Percentiles rank a stretch among this genome's conserved stretches.
These are phyloP conservation scores for Pseudocercospora musae DNA, from an alignment of 2,329 filamentous ascomycete genomes.

Conservation along the genomic window DNA sequence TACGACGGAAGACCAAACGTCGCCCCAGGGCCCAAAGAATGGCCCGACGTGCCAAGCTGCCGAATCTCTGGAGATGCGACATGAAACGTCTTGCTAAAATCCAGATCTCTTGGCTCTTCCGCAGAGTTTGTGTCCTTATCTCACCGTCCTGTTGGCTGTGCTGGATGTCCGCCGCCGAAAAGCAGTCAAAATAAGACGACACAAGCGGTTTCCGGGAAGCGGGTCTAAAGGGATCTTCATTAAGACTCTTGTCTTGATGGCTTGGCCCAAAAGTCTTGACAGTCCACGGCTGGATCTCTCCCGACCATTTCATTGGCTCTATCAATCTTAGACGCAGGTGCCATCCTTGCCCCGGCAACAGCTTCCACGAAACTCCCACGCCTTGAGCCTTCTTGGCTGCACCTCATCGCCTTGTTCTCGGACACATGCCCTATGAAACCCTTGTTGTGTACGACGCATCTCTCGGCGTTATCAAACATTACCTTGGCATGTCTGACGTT, in stretches of 20 bases:
- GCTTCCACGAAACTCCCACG: background rate
- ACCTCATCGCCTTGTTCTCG: conserved; percentile 1
- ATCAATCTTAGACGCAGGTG: background rate
- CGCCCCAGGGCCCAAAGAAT: background rate
- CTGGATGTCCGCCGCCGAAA: background rate
- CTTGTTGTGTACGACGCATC: background rate
- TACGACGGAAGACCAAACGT: background rate
- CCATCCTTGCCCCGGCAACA: background rate
- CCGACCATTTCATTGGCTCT: background rate
- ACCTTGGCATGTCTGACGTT: conserved; percentile 10
- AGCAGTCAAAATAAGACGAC: background rate
- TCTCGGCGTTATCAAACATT: conserved; percentile 18
- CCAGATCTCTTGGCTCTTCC: conserved; percentile 1
- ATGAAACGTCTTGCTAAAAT: background rate
- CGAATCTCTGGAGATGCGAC: background rate
- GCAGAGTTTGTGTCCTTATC: background rate
- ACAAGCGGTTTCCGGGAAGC: background rate
- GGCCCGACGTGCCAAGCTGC: background rate
- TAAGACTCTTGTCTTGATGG: background rate
- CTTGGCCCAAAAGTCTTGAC: conserved; percentile 4
- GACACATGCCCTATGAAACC: background rate
- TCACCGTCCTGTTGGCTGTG: background rate
- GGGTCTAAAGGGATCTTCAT: conserved; percentile 1
- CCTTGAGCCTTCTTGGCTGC: background rate
- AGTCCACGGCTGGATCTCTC: background rate